These are phyloP conservation scores for Aspergillus proliferans DNA, from an alignment of 2,329 filamentous ascomycete species.

Conservation along the genomic window DNA sequence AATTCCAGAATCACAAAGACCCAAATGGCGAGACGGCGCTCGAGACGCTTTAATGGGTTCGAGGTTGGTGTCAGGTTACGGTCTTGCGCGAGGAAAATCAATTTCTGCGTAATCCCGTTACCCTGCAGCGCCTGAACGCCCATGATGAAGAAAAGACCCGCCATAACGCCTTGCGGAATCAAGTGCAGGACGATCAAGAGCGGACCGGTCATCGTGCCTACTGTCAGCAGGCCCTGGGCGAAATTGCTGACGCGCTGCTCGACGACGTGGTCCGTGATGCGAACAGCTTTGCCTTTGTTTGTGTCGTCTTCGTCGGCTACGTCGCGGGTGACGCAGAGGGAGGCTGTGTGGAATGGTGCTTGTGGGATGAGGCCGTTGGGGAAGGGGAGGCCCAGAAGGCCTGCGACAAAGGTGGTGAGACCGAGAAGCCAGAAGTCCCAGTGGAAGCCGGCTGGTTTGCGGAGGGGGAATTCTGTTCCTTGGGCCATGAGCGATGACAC, in stretches of 20 bases:
- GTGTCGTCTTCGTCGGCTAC: slow-evolving; percentile 52
- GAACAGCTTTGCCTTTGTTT: slow-evolving; percentile 52
- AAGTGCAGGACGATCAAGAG: slow-evolving; percentile 67
- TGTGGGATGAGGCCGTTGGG: slow-evolving; percentile 80
- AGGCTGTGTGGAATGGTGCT: slow-evolving; percentile 73
- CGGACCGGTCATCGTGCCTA: slow-evolving; percentile 72
- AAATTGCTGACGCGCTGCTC: slow-evolving; percentile 77
- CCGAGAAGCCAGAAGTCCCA: slow-evolving; percentile 81
- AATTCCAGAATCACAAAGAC: slow-evolving; percentile 64
- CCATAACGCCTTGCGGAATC: slow-evolving; percentile 72
- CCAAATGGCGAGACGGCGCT: slow-evolving; percentile 63
- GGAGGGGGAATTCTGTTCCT: slow-evolving; percentile 73
- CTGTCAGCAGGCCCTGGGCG: slow-evolving; percentile 67
- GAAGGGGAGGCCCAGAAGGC: slow-evolving; percentile 70
- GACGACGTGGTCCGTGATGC: slow-evolving; percentile 56
- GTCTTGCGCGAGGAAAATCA: slow-evolving; percentile 65
- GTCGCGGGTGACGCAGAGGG: slow-evolving; percentile 63
- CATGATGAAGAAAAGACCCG: slow-evolving; percentile 80
- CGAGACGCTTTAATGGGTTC: slow-evolving; percentile 56
- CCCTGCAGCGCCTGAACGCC: slow-evolving; percentile 68
- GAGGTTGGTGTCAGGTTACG: slow-evolving; percentile 50
- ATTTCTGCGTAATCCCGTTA: slow-evolving; percentile 71
- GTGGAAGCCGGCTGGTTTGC: slow-evolving; percentile 76
- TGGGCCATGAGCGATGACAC: slow-evolving; percentile 78
- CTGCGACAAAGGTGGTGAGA: slow-evolving; percentile 67